Percentiles rank a stretch among this genome's conserved stretches.
Conservation (phyloP, 108 stramenopile genomes). For the Nitzschia sp. region DNA sequence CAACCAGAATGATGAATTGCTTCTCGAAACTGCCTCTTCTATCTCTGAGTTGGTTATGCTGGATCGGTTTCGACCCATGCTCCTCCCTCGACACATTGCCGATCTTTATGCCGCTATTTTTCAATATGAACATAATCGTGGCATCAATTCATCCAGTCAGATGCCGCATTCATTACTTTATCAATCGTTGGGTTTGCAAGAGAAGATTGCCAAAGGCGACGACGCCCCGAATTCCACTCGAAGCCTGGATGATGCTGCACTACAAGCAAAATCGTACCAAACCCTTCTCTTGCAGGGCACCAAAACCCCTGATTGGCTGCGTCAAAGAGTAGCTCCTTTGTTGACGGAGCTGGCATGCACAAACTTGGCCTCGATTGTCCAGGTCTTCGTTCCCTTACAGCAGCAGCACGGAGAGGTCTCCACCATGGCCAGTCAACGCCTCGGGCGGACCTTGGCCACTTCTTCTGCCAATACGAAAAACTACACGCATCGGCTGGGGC, state of each 20-base stretch:
- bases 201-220: background rate
- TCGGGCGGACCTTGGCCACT: conserved; percentile 51
- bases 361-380: conserved; percentile 63
- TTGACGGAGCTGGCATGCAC: conserved; percentile 57
- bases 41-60: conserved; percentile 54
- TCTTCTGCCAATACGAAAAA: background rate
- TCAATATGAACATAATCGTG: conserved; percentile 43
- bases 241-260: conserved; percentile 1
- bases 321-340: conserved; percentile 48
- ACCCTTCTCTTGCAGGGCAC: conserved; percentile 43
- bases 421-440: conserved; percentile 51
- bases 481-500: background rate
- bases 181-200: background rate
- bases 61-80: conserved; percentile 89
- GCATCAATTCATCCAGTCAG: background rate
- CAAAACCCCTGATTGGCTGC: conserved; percentile 61
- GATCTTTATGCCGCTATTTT: conserved; percentile 73
- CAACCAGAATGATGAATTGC: too few species aligned
- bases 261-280: conserved; percentile 46
- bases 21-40: background rate
- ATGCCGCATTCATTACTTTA: background rate
- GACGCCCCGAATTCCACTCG: background rate
- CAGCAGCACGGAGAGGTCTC: conserved; percentile 35
- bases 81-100: conserved; percentile 75
- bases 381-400: conserved; percentile 69